Conservation (phyloP, 2,329 filamentous ascomycete genomes). For the Pleurostoma richardsiae region DNA sequence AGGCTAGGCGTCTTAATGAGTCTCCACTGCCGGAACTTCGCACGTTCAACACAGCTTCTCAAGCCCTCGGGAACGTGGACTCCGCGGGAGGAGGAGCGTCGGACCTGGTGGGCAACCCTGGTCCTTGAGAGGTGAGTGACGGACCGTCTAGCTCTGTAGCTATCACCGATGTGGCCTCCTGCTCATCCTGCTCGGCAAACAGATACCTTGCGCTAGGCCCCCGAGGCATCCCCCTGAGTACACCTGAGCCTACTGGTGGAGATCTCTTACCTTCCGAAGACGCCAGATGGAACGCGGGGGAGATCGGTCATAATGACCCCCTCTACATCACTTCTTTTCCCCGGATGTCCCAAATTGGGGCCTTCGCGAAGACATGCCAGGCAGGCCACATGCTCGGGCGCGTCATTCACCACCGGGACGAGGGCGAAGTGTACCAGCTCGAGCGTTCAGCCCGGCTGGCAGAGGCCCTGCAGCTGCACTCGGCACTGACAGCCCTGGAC, state of each 20-base stretch:
- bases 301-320: constrained; percentile 18
- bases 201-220: constrained; percentile 10
- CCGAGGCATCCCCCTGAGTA: constrained; percentile 14
- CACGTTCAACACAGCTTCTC: constrained; percentile 18
- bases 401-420: constrained; percentile 16
- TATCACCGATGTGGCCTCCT: too few relatives aligned
- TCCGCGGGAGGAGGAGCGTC: constrained; percentile 23
- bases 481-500: constrained; percentile 4
- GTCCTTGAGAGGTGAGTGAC: constrained; percentile 23
- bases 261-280: constrained; percentile 21
- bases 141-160: neutral
- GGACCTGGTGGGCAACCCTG: constrained; percentile 25
- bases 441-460: constrained; percentile 1
- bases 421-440: neutral
- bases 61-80: constrained; percentile 18
- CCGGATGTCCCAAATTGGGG: constrained; percentile 11
- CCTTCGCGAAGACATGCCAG: constrained; percentile 24
- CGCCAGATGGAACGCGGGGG: constrained; percentile 17
- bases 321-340: constrained; percentile 14
- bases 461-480: constrained; percentile 7
- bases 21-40: constrained; percentile 15
- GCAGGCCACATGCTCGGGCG: constrained; percentile 23
- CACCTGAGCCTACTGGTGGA: constrained; percentile 18
- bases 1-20: constrained; percentile 17
- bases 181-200: too few relatives aligned